Base-by-base conservation (phyloP, 306 rosid species). In the Canavalia ensiformis region DNA sequence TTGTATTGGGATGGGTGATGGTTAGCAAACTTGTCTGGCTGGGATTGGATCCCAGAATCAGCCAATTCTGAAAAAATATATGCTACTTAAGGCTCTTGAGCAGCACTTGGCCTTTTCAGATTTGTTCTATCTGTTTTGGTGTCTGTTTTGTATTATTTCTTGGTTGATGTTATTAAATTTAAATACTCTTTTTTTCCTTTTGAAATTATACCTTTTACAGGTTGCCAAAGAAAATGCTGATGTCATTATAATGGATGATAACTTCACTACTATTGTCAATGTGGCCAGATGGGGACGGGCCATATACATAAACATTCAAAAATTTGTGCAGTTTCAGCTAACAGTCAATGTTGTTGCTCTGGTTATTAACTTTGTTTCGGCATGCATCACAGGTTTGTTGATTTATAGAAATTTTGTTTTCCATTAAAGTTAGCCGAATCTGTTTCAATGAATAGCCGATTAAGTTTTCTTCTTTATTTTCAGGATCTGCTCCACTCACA, bases 271-370 rank as follows among this genome's bases (percentile, higher is more conserved):
- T 6, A 92, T 94, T 72, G 95, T 94, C 55, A 92, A 91, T 55
- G 98, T 94, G 80, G 94, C 94, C 52, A 90, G 59, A 91, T 91
- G 97, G 98, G 98, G 98, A 71, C 97, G 98, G 30, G 88, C 98
- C 13, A 94, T 92, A 25, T 94, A 92, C 89, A 92, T 90, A 74
- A 94, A 94, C 91, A 94, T 94, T 60, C 97, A 94, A 81, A 94
- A 94, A 86, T 94, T 94, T 86, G 98, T 94, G 75, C 97, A 94
- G 89, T 94, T 94, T 80, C 98, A 94, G 90, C 78, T 94, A 44
- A 94, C 98, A 25, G 97, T 94, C 59, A 94, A 94, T 73, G 84
- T 94, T 79, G 97, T 94, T 88, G 97, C 97, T 72, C 88, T 94
- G 55, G 85, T 90, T 68, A 86, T 86, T 77, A 92, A 94, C 85